phyloP scores from a whole-genome alignment of 148 eudicot species.

The Chenopodium suecicum region DNA sequence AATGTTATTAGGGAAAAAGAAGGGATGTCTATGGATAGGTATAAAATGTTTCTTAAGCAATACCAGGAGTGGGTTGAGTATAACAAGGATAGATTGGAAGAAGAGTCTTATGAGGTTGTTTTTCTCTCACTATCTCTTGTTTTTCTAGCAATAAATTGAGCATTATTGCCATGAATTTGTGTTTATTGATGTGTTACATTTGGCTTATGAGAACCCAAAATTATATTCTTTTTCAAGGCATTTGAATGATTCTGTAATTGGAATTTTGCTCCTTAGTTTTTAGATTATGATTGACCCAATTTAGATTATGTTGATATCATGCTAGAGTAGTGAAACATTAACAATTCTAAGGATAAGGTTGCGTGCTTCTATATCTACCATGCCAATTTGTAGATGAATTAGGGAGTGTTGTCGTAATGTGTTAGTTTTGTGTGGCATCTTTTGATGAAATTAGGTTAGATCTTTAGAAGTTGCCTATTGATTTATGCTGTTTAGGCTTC shows the following conservation, averaged over 20 bases:
- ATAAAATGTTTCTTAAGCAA: slow-evolving; percentile 83
- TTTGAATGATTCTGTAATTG: not conserved
- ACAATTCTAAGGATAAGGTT: not conserved
- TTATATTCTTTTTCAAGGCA: not conserved
- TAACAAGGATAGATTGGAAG: slow-evolving; percentile 83
- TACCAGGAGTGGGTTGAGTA: slow-evolving; percentile 80
- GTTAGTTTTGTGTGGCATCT: not conserved
- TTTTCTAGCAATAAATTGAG: not conserved
- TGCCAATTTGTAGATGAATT: not conserved
- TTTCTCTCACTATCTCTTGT: not conserved
- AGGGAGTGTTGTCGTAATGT: not conserved
- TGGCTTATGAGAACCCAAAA: not conserved
- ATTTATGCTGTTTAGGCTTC: not conserved
- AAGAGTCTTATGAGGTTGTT: slow-evolving; percentile 86
- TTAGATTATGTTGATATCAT: not conserved
- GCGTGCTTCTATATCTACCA: not conserved
- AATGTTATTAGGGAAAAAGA: slow-evolving; percentile 36
- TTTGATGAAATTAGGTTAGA: slow-evolving; percentile 1
- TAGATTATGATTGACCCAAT: no score
- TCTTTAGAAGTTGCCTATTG: not conserved
- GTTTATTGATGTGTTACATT: not conserved
- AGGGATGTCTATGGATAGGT: slow-evolving; percentile 80
- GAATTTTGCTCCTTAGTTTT: not conserved
- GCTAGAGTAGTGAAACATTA: not conserved
- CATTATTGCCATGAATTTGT: not conserved